Evolutionary conservation across 2,329 filamentous ascomycete genomes (phyloP).

Genomic region (Xylaria sp.): DNA sequence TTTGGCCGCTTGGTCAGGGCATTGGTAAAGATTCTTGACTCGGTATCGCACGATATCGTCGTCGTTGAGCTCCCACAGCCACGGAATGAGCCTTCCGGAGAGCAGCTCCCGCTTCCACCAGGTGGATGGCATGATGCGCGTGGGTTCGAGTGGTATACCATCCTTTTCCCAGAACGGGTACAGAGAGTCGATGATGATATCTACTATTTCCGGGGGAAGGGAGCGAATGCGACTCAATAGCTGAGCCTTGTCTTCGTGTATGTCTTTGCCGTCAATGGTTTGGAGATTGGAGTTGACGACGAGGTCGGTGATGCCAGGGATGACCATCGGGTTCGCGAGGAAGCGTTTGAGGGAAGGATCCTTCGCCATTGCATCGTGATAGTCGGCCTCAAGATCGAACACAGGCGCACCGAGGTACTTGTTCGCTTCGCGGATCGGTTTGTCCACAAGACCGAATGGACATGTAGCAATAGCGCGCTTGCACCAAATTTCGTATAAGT

Average conservation of each 20-base stretch:
- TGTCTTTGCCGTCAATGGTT: constrained; percentile 10
- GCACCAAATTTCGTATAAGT: constrained; percentile 36
- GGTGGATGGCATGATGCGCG: constrained; percentile 19
- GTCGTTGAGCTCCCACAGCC: constrained; percentile 31
- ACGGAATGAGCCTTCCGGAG: constrained; percentile 28
- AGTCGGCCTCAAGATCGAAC: not conserved
- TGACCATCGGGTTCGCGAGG: constrained; percentile 10
- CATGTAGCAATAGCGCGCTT: constrained; percentile 29
- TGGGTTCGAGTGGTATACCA: constrained; percentile 10
- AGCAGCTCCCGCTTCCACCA: constrained; percentile 33
- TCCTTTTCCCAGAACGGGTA: constrained; percentile 23
- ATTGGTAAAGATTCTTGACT: not conserved
- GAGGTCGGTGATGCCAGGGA: constrained; percentile 5
- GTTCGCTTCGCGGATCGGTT: constrained; percentile 23
- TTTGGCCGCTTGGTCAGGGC: not conserved
- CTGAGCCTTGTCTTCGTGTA: not conserved
- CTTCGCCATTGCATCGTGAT: not conserved
- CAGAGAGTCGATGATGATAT: constrained; percentile 13
- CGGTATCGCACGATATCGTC: not conserved
- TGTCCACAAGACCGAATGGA: not conserved
- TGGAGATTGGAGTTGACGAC: constrained; percentile 7
- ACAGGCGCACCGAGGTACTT: constrained; percentile 12
- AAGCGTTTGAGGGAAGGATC: not conserved
- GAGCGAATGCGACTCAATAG: not conserved
- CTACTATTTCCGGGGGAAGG: constrained; percentile 23